phyloP scores from a whole-genome alignment of 306 rosid species.

The barrel medic (Medicago truncatula) region MtrunA17r5.0-ANR NC_053042.1:5009501-5010000 shows the following conservation, averaged over 20 bases:
- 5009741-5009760: conserved; percentile 65
- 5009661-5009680: conserved; percentile 3
- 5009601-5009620: conserved; percentile 3
- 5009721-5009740: conserved; percentile 77
- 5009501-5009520: not conserved
- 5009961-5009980: conserved; percentile 27
- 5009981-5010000: conserved; percentile 2
- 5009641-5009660: conserved; percentile 15
- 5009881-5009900: conserved; percentile 9
- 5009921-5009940: conserved; percentile 1
- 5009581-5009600: conserved; percentile 20
- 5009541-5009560: conserved; percentile 16
- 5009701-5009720: conserved; percentile 49
- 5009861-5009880: not conserved
- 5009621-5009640: conserved; percentile 9
- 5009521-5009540: conserved; percentile 25
- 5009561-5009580: conserved; percentile 34
- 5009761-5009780: conserved; percentile 68
- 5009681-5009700: conserved; percentile 32
- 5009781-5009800: conserved; percentile 49
- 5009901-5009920: conserved; percentile 17
- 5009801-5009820: conserved; percentile 57
- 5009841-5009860: conserved; percentile 21
- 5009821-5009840: conserved; percentile 45
- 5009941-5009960: conserved; percentile 5